These are phyloP conservation scores for Boletus edulis DNA, from an alignment of 768 basidiomycete genomes.

Conservation along the genomic window DNA sequence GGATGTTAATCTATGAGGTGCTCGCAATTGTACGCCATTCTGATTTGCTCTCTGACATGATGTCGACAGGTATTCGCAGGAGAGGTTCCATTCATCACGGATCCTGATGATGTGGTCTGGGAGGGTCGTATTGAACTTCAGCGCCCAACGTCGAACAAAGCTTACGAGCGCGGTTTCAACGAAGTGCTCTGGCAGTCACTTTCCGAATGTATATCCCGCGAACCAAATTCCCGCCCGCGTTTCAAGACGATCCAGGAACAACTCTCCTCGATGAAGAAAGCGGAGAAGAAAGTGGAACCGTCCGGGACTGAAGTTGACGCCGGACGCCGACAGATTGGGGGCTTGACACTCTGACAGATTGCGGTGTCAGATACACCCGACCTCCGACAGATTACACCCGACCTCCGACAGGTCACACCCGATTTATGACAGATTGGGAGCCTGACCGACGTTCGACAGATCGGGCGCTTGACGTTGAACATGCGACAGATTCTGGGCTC, in stretches of 20 bases:
- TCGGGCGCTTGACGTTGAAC: too few relatives aligned
- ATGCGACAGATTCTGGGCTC: too few relatives aligned
- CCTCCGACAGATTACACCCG: too few relatives aligned
- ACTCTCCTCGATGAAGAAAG: background rate
- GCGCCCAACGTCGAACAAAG: background rate
- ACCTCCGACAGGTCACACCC: too few relatives aligned
- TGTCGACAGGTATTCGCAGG: constrained; percentile 6
- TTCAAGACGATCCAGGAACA: background rate
- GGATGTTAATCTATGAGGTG: constrained; percentile 31
- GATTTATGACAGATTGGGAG: too few relatives aligned
- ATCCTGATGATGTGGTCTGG: background rate
- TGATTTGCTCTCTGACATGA: background rate
- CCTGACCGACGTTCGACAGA: too few relatives aligned
- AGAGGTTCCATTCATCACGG: constrained; percentile 5
- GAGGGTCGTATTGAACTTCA: background rate
- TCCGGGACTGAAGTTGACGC: too few relatives aligned
- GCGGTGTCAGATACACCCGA: too few relatives aligned
- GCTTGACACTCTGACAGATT: too few relatives aligned
- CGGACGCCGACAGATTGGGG: too few relatives aligned
- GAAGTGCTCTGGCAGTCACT: constrained; percentile 3
- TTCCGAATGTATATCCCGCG: background rate
- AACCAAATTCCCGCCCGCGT: background rate
- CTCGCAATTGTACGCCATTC: too few relatives aligned
- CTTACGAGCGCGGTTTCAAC: background rate
- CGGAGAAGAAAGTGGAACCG: too few relatives aligned